A percentile compares a stretch with the other conserved stretches of the same genome.
phyloP scores from a whole-genome alignment of 495 filamentous ascomycete genomes.

The Xylaria palmicola region DNA sequence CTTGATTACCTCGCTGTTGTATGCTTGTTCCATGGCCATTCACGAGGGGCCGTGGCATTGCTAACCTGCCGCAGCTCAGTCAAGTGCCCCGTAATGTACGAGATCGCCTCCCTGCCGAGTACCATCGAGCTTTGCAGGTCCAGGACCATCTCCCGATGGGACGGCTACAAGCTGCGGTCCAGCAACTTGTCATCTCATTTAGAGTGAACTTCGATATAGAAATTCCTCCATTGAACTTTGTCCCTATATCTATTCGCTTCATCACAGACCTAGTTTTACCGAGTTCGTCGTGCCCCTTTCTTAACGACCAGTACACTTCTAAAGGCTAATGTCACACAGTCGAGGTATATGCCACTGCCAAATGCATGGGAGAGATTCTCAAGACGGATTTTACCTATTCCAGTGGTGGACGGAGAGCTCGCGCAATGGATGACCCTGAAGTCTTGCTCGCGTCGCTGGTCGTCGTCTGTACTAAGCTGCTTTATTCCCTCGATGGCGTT shows the following conservation, averaged over 20 bases:
- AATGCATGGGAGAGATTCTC: conserved; percentile 57
- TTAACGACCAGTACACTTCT: not conserved
- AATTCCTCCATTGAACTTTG: conserved; percentile 70
- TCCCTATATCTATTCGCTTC: conserved; percentile 65
- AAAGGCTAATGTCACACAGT: conserved; percentile 42
- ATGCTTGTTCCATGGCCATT: conserved; percentile 8
- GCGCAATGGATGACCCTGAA: conserved; percentile 62
- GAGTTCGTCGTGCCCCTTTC: conserved; percentile 48
- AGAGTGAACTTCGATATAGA: conserved; percentile 63
- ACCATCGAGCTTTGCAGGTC: conserved; percentile 55
- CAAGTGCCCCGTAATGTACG: conserved; percentile 66
- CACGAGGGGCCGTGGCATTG: not conserved
- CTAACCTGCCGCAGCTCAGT: conserved; percentile 37
- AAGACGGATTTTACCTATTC: conserved; percentile 58
- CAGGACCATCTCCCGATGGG: conserved; percentile 49
- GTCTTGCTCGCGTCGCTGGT: conserved; percentile 66
- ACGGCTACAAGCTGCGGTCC: conserved; percentile 62
- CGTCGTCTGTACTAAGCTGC: conserved; percentile 75
- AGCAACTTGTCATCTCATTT: conserved; percentile 61
- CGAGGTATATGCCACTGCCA: conserved; percentile 65
- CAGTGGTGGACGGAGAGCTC: conserved; percentile 23
- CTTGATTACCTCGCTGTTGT: conserved; percentile 44
- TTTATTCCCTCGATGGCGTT: conserved; percentile 70
- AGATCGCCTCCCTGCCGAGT: conserved; percentile 60
- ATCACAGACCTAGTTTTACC: conserved; percentile 76